These are phyloP conservation scores for Eragrostis nindensis DNA, from an alignment of 176 grass and related monocot species.

Conservation along the genomic window DNA sequence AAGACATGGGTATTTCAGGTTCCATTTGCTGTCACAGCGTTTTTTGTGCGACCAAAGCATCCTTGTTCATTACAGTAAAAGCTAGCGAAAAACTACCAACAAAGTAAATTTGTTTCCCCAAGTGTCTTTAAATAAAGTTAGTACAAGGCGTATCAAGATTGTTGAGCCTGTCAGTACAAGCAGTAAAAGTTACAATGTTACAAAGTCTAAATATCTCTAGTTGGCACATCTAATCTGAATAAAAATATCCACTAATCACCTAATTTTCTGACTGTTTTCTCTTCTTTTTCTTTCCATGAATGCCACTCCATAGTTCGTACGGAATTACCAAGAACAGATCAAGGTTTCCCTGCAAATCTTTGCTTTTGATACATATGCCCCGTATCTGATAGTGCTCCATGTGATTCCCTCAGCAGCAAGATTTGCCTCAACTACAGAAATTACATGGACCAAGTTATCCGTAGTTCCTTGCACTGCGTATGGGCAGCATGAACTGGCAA, in stretches of 20 bases:
- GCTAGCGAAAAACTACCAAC: background rate
- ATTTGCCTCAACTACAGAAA: background rate
- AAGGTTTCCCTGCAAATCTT: conserved; percentile 31
- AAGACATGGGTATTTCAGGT: background rate
- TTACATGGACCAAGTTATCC: background rate
- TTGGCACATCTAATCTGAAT: background rate
- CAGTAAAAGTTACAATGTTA: background rate
- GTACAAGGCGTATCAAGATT: background rate
- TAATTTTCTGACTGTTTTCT: background rate
- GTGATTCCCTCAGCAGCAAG: conserved; percentile 6
- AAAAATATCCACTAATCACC: background rate
- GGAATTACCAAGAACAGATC: background rate
- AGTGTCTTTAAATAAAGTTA: background rate
- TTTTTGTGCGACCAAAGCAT: background rate
- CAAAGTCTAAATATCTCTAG: background rate
- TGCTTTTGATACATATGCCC: conserved; percentile 31
- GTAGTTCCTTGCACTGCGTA: background rate
- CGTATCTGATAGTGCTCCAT: conserved; percentile 23
- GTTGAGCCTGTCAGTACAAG: background rate
- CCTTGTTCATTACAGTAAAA: background rate
- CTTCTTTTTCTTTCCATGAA: background rate
- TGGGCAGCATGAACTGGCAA: background rate
- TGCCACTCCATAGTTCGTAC: background rate
- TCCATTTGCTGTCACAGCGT: background rate
- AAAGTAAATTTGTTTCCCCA: background rate